Base-by-base conservation (phyloP, 148 eudicot genomes). In the Rhododendron molle region DNA sequence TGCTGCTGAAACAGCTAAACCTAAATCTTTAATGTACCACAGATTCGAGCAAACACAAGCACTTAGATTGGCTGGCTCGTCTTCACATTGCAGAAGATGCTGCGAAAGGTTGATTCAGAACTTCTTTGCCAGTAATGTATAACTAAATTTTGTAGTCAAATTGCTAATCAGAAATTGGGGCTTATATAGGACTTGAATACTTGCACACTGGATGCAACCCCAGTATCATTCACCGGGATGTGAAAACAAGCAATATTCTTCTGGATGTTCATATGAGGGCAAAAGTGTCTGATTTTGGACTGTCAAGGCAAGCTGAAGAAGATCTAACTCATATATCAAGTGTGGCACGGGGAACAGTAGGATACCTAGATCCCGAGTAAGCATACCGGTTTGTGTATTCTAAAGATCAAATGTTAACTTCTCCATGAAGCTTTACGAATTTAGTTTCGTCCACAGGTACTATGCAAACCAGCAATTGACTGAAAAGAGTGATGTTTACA, bases 121-220 rank as follows among this genome's bases (percentile, higher is more conserved):
- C 71, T 83, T 81, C 76, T 81, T 83, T 85, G n/a, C 38, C 40
- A 32, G 49, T 44, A 83, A 58, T 62, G 7, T 23, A 76, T 52
- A 11, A 36, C 38, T 40, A 62, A 54, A 62, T 71, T 58, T 65
- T 15, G 34, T 32, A 77, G 72, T 78, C 54, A 83, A 47, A 73
- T 18, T 13, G 28, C 30, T 62, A 56, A 87, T 54, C n/a, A 43
- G 28, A 77, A 78, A 44, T 80, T 77, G 26, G 79, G 80, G n/a
- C 40, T 88, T 86, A 16, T 84, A 71, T 89, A 97, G 98, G 99
- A 47, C 95, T 97, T 34, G 98, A 97, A 89, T 97, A 97, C 88
- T 92, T 97, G 85, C 99, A 97, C 89, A 95, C 94, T 50, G 99
- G 99, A 86, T 97, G 99, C 92, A 95, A 89, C 91, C 99, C 98